phyloP scores from a whole-genome alignment of 352 stramenopile genomes.

The Elongisporangium anandrum region DNA sequence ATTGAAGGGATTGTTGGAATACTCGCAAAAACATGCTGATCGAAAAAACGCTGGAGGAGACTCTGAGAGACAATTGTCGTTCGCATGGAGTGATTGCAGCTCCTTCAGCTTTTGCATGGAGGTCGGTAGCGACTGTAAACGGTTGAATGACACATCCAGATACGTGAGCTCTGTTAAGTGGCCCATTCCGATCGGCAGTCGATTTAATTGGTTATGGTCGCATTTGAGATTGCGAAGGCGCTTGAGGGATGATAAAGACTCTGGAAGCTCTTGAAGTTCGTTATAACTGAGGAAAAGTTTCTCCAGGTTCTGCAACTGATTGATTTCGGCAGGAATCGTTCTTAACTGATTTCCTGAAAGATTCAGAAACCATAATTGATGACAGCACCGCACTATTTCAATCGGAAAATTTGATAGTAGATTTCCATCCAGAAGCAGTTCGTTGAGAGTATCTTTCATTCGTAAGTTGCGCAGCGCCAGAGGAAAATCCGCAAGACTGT shows the following conservation, averaged over 20 bases:
- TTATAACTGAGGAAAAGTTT: constrained; percentile 43
- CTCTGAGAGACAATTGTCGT: constrained; percentile 35
- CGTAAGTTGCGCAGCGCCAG: constrained; percentile 23
- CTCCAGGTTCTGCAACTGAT: constrained; percentile 25
- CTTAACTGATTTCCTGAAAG: constrained; percentile 45
- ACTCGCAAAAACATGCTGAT: constrained; percentile 36
- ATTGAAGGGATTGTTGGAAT: constrained; percentile 66
- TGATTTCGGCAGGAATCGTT: constrained; percentile 32
- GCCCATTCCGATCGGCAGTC: constrained; percentile 30
- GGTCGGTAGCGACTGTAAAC: constrained; percentile 36
- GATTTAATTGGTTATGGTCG: constrained; percentile 29
- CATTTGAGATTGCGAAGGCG: constrained; percentile 29
- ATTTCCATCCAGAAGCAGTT: constrained; percentile 35
- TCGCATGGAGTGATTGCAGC: constrained; percentile 39
- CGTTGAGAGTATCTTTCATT: constrained; percentile 46
- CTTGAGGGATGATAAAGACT: constrained; percentile 28
- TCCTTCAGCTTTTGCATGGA: constrained; percentile 33
- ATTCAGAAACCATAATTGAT: constrained; percentile 28
- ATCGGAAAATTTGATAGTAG: constrained; percentile 29
- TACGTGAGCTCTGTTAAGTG: constrained; percentile 27
- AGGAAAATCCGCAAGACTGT: constrained; percentile 38
- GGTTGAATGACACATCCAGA: constrained; percentile 46
- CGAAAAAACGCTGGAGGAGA: constrained; percentile 21
- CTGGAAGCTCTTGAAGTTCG: constrained; percentile 27
- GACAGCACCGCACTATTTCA: constrained; percentile 35